Base-by-base conservation (phyloP, 768 basidiomycete species). In the Lactarius psammicola region DNA sequence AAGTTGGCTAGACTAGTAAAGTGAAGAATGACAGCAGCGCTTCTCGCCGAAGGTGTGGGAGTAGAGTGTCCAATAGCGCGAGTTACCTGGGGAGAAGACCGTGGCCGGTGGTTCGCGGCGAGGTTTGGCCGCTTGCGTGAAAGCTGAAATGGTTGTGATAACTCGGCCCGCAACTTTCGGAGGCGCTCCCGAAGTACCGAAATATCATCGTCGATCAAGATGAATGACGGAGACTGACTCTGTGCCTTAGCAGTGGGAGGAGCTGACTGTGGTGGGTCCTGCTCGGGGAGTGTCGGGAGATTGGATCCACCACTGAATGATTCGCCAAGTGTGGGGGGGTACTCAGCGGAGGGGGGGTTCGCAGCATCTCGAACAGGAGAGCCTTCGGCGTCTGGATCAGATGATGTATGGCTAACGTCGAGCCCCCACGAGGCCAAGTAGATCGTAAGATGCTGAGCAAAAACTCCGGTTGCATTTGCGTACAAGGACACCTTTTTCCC, bases 351-450 rank as follows among this genome's bases (percentile, higher is more conserved):
- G 15, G 68, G 9, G 54, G 51, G n/a, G 38, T 40, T 36, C 30
- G 55, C 28, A 70, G 69, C 26, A 60, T 66, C 66, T 30, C 58
- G 67, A 62, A 72, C 75, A 5, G 69, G 73, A 60, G 72, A 68
- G 9, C 72, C 74, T 59, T 90, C 86, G 2, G 75, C 75, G 26
- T 82, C 84, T 13, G 81, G 80, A 59, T 87, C 86, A 2, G 84
- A 79, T 9, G 88, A 86, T 53, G 87, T 81, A 77, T 95, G 94
- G 59, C 85, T 87, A 51, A 98, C 88, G 71, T 96, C 93, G 87
- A 98, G 84, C 15, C 95, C 95, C 96, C 96, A 98, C 6, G 90
- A 85, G 26, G 91, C 92, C 64, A 99, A 82, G 76, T 96, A 97
- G 70, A 90, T 90, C 30, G 95, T 95, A 40, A 99, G 80, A 75